A percentile compares a stretch with the other conserved stretches of the same genome.
Evolutionary conservation across 2,329 filamentous ascomycete genomes (phyloP).

Genomic region (Claviceps monticola): DNA sequence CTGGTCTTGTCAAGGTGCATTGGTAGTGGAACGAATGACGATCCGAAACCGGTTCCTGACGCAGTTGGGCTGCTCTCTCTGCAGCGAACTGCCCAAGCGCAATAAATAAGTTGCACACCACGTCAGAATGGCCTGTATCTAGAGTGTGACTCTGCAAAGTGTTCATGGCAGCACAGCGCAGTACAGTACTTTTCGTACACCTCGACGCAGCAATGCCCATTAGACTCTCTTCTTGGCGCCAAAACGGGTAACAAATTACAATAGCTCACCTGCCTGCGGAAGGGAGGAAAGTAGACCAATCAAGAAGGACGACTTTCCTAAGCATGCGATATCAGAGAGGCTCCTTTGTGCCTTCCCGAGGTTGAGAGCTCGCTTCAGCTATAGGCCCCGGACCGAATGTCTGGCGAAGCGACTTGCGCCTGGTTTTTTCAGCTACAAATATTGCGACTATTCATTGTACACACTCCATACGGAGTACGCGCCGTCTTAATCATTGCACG

Average conservation of each 20-base stretch:
- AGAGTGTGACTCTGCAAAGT: background rate
- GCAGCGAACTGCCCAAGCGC: background rate
- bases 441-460: background rate
- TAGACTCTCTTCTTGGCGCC: background rate
- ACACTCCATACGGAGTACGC: background rate
- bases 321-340: too few species aligned
- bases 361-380: background rate
- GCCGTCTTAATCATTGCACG: background rate
- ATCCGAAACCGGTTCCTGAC: background rate
- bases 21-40: background rate
- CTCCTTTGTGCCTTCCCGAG: too few species aligned
- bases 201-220: background rate
- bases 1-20: background rate
- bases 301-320: background rate
- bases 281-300: background rate
- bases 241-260: background rate
- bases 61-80: background rate
- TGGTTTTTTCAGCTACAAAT: background rate
- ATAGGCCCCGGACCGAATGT: background rate
- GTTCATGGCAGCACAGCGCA: background rate
- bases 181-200: background rate
- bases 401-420: background rate
- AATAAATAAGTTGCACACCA: background rate
- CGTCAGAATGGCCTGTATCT: background rate
- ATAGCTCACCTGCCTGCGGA: background rate